Percentiles rank a stretch among this genome's conserved stretches.
phyloP scores from a whole-genome alignment of 2,329 filamentous ascomycete genomes.

The Trichophyton schoenleinii region DNA sequence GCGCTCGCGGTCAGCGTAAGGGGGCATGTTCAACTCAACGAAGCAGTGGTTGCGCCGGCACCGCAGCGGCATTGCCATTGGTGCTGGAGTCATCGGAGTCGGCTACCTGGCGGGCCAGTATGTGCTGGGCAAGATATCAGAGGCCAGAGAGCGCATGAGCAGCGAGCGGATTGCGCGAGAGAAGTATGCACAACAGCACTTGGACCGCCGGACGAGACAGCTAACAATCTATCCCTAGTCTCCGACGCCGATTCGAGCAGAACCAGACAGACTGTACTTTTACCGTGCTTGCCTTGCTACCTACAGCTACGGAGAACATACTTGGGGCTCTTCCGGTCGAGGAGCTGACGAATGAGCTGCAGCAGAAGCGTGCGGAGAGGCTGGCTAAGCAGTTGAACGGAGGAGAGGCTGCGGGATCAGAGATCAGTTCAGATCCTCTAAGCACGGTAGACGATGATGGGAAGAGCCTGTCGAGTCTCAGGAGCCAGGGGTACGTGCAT shows the following conservation, averaged over 20 bases:
- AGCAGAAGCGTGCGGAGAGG: conserved; percentile 76
- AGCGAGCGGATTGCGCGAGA: conserved; percentile 92
- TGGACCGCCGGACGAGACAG: background rate
- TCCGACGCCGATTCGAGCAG: conserved; percentile 92
- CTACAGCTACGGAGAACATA: conserved; percentile 81
- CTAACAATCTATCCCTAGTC: conserved; percentile 38
- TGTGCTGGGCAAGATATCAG: conserved; percentile 77
- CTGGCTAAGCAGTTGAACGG: conserved; percentile 42
- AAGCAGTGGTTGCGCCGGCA: conserved; percentile 89
- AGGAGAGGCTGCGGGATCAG: conserved; percentile 46
- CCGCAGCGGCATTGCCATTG: conserved; percentile 76
- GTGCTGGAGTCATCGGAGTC: conserved; percentile 72
- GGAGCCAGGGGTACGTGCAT: conserved; percentile 72
- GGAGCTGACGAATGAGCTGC: conserved; percentile 81
- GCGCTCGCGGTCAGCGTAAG: background rate
- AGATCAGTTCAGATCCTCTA: conserved; percentile 44
- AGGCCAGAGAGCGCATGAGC: conserved; percentile 91
- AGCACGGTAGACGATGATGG: conserved; percentile 74
- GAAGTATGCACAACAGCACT: conserved; percentile 51
- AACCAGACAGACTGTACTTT: conserved; percentile 99
- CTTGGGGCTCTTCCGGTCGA: conserved; percentile 81
- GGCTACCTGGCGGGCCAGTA: conserved; percentile 91
- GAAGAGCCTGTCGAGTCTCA: conserved; percentile 60
- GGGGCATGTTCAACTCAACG: conserved; percentile 53
- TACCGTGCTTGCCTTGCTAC: conserved; percentile 88